These are phyloP conservation scores for Magnaporthiopsis rhizophila DNA, from an alignment of 2,329 filamentous ascomycete genomes.

Conservation along the genomic window DNA sequence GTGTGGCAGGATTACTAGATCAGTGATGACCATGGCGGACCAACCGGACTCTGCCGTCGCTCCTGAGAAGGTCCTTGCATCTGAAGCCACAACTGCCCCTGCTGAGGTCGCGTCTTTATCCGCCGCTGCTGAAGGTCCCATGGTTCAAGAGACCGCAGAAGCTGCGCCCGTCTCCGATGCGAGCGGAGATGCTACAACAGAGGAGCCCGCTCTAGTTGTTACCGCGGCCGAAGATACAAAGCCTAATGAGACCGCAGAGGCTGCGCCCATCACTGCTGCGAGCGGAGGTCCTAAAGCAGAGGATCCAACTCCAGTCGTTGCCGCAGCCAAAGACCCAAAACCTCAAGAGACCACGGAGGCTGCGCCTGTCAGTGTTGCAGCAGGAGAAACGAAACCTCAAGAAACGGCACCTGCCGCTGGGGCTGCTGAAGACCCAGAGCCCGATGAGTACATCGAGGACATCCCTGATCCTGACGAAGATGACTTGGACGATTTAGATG, in stretches of 20 bases:
- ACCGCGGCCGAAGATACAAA: not conserved
- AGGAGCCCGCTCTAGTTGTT: not conserved
- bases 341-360: not conserved
- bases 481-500: slow-evolving; percentile 85
- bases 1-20: not conserved
- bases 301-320: not conserved
- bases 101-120: slow-evolving; percentile 11
- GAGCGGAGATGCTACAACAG: not conserved
- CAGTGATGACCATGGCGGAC: slow-evolving; percentile 5
- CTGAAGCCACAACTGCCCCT: slow-evolving; percentile 11
- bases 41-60: not conserved
- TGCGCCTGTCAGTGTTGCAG: not conserved
- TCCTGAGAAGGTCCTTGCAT: not conserved
- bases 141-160: not conserved
- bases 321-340: not conserved
- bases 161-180: not conserved
- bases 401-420: slow-evolving; percentile 4
- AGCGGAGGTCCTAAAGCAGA: not conserved
- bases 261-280: not conserved
- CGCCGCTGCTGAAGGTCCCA: not conserved
- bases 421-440: slow-evolving; percentile 17
- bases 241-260: not conserved
- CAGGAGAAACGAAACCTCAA: not conserved
- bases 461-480: slow-evolving; percentile 89
- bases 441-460: slow-evolving; percentile 35